A percentile compares a stretch with the other conserved stretches of the same genome.
phyloP scores from a whole-genome alignment of 495 filamentous ascomycete species.

The Neurospora cerealis region DNA sequence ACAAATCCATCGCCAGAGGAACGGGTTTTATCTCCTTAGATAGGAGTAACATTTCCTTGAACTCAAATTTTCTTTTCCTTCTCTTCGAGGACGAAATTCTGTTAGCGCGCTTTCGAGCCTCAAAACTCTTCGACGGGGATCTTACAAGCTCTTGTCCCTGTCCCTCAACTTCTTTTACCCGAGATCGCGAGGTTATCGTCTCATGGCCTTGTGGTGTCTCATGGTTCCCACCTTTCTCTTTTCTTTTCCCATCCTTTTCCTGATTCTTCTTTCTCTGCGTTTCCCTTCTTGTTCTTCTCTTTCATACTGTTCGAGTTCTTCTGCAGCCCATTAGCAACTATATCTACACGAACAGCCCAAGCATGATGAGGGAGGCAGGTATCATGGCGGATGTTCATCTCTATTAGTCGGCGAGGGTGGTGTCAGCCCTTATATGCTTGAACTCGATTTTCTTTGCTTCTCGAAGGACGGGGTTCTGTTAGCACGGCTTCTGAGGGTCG shows the following conservation, averaged over 20 bases:
- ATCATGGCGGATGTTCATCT: neutral
- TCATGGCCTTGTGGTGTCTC: neutral
- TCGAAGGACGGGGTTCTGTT: neutral
- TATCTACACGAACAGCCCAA: neutral
- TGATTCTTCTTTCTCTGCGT: neutral
- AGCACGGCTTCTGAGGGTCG: neutral
- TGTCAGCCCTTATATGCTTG: too few relatives aligned
- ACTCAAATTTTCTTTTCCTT: neutral
- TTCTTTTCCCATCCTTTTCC: neutral
- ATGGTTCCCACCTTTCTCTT: neutral
- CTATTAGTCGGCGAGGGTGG: neutral
- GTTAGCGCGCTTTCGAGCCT: neutral
- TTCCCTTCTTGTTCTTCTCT: neutral
- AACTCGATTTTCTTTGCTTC: neutral
- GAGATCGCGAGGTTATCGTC: neutral
- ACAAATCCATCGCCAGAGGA: neutral
- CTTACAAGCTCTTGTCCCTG: neutral
- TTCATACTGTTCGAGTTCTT: neutral
- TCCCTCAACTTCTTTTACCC: neutral
- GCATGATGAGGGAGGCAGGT: neutral
- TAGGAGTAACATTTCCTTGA: neutral
- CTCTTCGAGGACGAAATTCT: neutral
- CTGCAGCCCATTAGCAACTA: neutral
- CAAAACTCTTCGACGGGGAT: neutral
- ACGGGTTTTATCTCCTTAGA: accelerated